Evolutionary conservation across 129 eudicot genomes (phyloP), one percentile per base, ranked within the genome.

Genomic region (Tagetes patula): DNA sequence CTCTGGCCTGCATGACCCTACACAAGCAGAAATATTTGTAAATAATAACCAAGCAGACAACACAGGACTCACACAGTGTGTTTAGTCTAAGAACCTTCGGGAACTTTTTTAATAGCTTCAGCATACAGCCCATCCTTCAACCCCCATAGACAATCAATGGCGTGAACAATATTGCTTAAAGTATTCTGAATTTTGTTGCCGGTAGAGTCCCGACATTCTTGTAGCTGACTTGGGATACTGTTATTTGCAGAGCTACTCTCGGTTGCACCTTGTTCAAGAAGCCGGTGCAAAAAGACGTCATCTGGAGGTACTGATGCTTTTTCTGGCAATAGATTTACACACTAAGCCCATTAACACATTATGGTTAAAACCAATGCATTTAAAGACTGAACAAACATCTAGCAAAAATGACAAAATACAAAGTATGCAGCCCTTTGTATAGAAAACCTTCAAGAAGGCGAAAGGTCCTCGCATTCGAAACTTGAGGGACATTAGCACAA

Each of bases 231-330:
- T 4, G 82, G 77, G 32, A 71, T 61, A 76, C 52, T 71, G 78
- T 65, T 68, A 83, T 75, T 73, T 32, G 77, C 67, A 48, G 80
- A 79, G 83, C 96, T 81, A 71, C 91, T 79, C 74, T 94, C 96
- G 39, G 98, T 87, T 75, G 98, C 95, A 75, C 93, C 97, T 43
- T 91, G 86, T 77, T 87, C 96, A 49, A 83, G 39, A 67, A 94
- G 96, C 47, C 96, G 81, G 71, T 85, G 80, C 55, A 90, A 49
- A 69, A 90, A 83, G n/a, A 78, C 82, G 80, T 86, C 96, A 64
- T 90, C 85, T 32, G 76, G 76, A 67, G 89, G 79, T 37, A 70
- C 71, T 59, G 83, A 82, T 37, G 71, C 78, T 62, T 76, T 80
- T 79, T 84, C 92, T 90, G 84, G 46, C 62, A 79, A 78, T 53